Evolutionary conservation across 352 stramenopile genomes (phyloP), one percentile per base, ranked within the genome.

Genomic region (Phytopythium oedochilum): DNA sequence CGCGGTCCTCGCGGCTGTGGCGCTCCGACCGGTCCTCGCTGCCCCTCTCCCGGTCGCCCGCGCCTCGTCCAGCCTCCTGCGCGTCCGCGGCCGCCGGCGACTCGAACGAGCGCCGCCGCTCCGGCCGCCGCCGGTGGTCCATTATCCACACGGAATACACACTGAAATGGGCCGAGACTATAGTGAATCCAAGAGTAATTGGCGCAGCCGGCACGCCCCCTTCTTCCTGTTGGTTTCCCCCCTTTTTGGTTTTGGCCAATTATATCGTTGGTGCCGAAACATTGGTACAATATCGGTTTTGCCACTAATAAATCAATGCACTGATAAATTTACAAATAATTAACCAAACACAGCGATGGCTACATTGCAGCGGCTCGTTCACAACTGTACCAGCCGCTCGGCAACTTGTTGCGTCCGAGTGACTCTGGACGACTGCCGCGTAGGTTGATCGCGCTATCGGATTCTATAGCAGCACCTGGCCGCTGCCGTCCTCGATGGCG

Each of bases 401-500:
- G 8, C 18, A 36, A 11, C 28, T 23, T 35, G 29, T 32, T 9
- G 5, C 29, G 29, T 5, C 29, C 9, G 29, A 32, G 29, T 32
- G 9, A 5, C 29, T 32, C 5, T 32, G 5, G 29, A 32, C 9
- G 29, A 6, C 29, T 34, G 10, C 29, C 5, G 29, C 29, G 29
- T 10, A 34, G 5, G 29, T 10, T 34, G n/a, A n/a, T n/a, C n/a
- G n/a, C n/a, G n/a, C n/a, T n/a, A n/a, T 34, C 29, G 10, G 29
- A 11, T 5, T 10, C 32, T 66, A 71, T 53, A 74, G 40, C 55
- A 66, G 50, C 23, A 71, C 66, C 61, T 74, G 55, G 14, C 32
- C 48, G 4, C 36, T 22, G 23, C 34, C 48, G 22, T 45, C 14
- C 22, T 55, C 48, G 34, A 53, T 39, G 29, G 46, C 46, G 59